These are phyloP conservation scores for Colletotrichum sp. DNA, from an alignment of 2,329 filamentous ascomycete species.

Conservation along the genomic window DNA sequence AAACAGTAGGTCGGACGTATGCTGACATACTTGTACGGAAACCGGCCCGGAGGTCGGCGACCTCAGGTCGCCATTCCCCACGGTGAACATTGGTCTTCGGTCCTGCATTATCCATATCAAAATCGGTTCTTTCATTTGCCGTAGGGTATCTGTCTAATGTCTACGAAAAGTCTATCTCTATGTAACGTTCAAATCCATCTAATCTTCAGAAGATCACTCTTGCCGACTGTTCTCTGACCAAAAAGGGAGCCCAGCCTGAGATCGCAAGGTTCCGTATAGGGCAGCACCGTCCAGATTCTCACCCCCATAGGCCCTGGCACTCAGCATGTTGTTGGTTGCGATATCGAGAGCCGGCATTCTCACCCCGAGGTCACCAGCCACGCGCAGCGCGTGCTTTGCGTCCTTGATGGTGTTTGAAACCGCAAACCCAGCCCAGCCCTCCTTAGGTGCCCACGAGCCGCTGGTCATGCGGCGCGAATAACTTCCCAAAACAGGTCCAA, in stretches of 20 bases:
- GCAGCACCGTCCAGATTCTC: slow-evolving; percentile 47
- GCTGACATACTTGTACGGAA: background rate
- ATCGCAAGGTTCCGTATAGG: slow-evolving; percentile 52
- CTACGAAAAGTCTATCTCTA: background rate
- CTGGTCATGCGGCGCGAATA: slow-evolving; percentile 42
- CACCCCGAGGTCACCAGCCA: slow-evolving; percentile 42
- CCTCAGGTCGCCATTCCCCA: background rate
- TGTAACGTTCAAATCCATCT: background rate
- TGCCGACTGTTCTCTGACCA: slow-evolving; percentile 35
- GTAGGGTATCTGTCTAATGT: background rate
- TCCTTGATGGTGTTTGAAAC: slow-evolving; percentile 57
- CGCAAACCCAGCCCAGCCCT: slow-evolving; percentile 47
- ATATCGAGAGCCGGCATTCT: slow-evolving; percentile 43
- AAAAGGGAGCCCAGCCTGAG: slow-evolving; percentile 47
- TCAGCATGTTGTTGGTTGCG: slow-evolving; percentile 2
- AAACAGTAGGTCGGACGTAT: background rate
- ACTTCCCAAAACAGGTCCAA: slow-evolving; percentile 38
- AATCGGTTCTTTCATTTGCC: background rate
- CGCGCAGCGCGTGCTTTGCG: slow-evolving; percentile 50
- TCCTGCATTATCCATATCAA: background rate
- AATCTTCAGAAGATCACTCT: background rate
- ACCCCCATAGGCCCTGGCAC: background rate
- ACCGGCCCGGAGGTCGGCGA: background rate
- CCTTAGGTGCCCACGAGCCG: slow-evolving; percentile 39
- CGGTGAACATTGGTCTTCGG: background rate